A percentile compares a stretch with the other conserved stretches of the same genome.
These are phyloP conservation scores for Rhodomyrtus psidioides DNA, from an alignment of 441 rosid genomes.

Conservation along the genomic window DNA sequence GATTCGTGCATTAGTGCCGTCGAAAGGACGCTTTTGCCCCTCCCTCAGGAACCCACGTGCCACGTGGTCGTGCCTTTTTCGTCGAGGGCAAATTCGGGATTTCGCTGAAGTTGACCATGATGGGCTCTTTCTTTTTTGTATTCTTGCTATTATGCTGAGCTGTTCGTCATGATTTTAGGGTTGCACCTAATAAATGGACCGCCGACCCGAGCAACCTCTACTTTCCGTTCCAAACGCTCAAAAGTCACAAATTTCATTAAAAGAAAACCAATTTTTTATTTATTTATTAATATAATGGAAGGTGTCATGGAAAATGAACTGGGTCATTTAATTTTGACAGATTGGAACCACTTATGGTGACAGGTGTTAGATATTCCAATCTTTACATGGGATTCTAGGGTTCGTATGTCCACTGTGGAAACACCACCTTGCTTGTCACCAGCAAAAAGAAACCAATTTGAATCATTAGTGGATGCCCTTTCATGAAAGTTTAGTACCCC, in stretches of 20 bases:
- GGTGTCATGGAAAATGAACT: not conserved
- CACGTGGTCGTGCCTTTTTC: not conserved
- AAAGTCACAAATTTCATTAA: not conserved
- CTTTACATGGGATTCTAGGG: not conserved
- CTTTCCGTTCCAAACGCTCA: not conserved
- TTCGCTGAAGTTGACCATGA: not conserved
- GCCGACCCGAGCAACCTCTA: not conserved
- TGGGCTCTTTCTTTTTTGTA: conserved; percentile 2
- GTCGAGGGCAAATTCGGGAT: conserved; percentile 25
- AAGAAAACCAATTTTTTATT: not conserved
- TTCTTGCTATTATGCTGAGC: conserved; percentile 29
- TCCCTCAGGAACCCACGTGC: not conserved
- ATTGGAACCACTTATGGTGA: not conserved
- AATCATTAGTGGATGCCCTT: not conserved
- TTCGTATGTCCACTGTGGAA: not conserved
- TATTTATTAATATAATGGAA: not conserved
- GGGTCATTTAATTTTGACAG: not conserved
- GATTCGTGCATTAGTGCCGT: not conserved
- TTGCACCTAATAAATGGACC: conserved; percentile 14
- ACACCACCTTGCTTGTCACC: not conserved
- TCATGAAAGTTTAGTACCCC: not conserved
- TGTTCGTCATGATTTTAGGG: conserved; percentile 40
- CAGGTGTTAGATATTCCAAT: not conserved
- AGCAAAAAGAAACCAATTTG: not conserved
- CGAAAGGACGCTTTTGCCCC: conserved; percentile 32